phyloP scores from a whole-genome alignment of 139 green algal genomes.

The Volvox reticuliferus region DNA sequence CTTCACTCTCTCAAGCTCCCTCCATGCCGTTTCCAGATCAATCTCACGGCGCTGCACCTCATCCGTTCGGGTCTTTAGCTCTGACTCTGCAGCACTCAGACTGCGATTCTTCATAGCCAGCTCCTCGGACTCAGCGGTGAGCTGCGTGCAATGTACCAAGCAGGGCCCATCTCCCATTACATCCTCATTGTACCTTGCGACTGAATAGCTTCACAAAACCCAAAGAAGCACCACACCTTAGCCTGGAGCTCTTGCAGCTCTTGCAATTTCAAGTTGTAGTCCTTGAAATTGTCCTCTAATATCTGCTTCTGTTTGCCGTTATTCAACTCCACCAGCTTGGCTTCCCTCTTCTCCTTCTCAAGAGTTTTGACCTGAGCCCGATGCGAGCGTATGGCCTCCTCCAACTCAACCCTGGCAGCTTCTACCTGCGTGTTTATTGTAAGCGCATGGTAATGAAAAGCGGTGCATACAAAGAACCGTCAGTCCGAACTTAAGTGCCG shows the following conservation, averaged over 20 bases:
- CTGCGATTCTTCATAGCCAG: background rate
- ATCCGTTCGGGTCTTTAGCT: background rate
- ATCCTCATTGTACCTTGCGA: too few species aligned
- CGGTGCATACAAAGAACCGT: background rate
- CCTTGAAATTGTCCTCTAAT: background rate
- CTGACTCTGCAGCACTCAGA: background rate
- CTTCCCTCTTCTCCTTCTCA: conserved; percentile 5
- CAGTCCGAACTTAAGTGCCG: too few species aligned
- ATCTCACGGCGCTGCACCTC: conserved; percentile 32
- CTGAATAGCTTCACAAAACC: too few species aligned
- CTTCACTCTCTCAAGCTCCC: conserved; percentile 29
- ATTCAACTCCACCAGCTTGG: background rate
- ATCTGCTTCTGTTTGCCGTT: conserved; percentile 14
- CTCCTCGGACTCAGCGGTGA: background rate
- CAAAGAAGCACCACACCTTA: background rate
- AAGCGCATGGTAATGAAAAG: background rate
- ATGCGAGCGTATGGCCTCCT: too few species aligned
- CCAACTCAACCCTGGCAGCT: background rate
- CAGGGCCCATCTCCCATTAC: too few species aligned
- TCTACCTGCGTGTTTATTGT: background rate
- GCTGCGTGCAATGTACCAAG: background rate
- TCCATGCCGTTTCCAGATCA: conserved; percentile 21
- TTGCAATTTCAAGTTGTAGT: conserved; percentile 5
- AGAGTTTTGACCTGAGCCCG: background rate
- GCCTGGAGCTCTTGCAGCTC: background rate